Base-by-base conservation (phyloP, 2,329 filamentous ascomycete species). In the Chrysosporium keratinophilum region DNA sequence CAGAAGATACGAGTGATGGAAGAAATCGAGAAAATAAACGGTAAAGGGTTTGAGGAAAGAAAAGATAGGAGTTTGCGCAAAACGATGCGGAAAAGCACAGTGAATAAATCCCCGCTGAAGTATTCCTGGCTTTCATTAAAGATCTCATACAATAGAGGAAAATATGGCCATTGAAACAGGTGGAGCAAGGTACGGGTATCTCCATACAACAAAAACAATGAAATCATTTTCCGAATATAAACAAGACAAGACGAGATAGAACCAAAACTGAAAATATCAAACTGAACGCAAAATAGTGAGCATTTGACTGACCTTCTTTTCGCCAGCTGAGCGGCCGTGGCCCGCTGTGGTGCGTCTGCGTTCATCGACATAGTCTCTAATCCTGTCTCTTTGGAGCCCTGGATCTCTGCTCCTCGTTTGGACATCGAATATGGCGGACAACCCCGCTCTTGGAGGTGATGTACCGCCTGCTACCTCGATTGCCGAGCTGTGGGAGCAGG, bases 261-360 rank as follows among this genome's bases (percentile, higher is more conserved):
- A n/a, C n/a, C n/a, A n/a, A n/a, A 14, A 45, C 17, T 7, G 10
- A 20, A 40, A 31, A 10, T 11, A 46, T 28, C 6, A 35, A 52
- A 19, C 20, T 34, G 5, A 39, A 48, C 19, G 2, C 19, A 33
- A 6, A 23, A 2, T 6, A 9, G 23, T 11, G 50, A 19, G n/a
- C 17, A 31, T 20, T 39, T n/a, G 28, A 78, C 77, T 73, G 69
- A 79, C 77, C 74, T 79, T 68, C 77, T 73, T 56, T 65, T 68
- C 33, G 77, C 77, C 66, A 79, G 49, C 65, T 79, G 77, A 39
- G 77, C 76, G 39, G 77, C 76, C 28, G 76, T 79, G 34, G 77
- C 77, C 65, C 71, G 71, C 60, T 73, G 70, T 23, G 73, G 71
- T 59, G 69, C 67, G 1, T 78, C 70, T 28, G 68, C 67, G 52